phyloP scores from a whole-genome alignment of 1,284 basidiomycete genomes.

The Heterobasidion irregulare region DNA sequence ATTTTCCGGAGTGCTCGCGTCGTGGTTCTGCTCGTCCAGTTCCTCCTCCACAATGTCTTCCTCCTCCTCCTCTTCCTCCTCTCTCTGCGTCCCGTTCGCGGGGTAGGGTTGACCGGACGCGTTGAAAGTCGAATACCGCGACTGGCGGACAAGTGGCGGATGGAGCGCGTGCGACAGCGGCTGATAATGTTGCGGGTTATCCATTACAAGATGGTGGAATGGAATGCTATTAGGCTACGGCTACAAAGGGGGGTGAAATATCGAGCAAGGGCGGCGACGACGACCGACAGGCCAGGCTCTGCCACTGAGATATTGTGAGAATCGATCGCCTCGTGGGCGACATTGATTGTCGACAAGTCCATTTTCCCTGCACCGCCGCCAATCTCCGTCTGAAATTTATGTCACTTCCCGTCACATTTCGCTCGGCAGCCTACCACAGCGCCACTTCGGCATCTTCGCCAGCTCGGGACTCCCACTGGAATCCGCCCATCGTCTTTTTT shows the following conservation, averaged over 20 bases:
- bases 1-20: conserved; percentile 20
- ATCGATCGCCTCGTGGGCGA: conserved; percentile 5
- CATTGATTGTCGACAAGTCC: conserved; percentile 1
- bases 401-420: background rate
- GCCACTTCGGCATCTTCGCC: too few relatives aligned
- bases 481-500: too few relatives aligned
- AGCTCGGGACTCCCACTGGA: too few relatives aligned
- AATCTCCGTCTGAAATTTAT: conserved; percentile 1
- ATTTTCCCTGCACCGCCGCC: background rate
- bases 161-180: conserved; percentile 70
- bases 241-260: conserved; percentile 19
- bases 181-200: conserved; percentile 72
- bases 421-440: too few relatives aligned
- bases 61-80: conserved; percentile 60
- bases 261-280: conserved; percentile 3
- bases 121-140: conserved; percentile 16
- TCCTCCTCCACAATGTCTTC: conserved; percentile 65
- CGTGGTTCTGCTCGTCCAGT: conserved; percentile 34
- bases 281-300: background rate
- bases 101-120: conserved; percentile 15
- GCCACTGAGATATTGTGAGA: conserved; percentile 4
- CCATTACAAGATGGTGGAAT: conserved; percentile 33
- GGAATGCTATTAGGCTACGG: background rate
- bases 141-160: conserved; percentile 32
- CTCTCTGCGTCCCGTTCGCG: conserved; percentile 32